Conservation (phyloP, 148 eudicot genomes). For the Cornus florida region DNA sequence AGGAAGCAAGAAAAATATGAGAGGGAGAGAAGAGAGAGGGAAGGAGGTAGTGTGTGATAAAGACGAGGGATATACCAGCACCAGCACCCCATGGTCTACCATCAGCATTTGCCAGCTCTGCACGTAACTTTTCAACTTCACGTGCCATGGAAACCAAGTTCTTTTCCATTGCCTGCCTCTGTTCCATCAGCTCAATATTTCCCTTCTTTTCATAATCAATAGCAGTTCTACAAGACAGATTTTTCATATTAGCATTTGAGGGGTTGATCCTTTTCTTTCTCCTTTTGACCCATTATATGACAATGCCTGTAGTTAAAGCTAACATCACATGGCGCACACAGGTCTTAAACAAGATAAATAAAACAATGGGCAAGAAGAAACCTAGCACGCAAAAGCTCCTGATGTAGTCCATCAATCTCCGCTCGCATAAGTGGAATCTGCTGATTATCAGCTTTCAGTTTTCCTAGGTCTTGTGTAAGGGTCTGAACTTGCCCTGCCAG, state of each 20-base stretch:
- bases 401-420: constrained; percentile 68
- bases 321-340: background rate
- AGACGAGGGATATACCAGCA: constrained; percentile 57
- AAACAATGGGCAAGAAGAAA: constrained; percentile 24
- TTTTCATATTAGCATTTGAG: background rate
- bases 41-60: background rate
- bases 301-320: background rate
- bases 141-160: constrained; percentile 91
- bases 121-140: constrained; percentile 90
- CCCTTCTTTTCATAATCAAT: constrained; percentile 93
- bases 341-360: background rate
- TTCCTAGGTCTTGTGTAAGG: constrained; percentile 61
- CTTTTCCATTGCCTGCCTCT: constrained; percentile 86
- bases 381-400: constrained; percentile 92
- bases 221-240: constrained; percentile 51
- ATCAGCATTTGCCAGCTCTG: constrained; percentile 60
- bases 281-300: background rate
- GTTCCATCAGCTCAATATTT: constrained; percentile 77
- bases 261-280: background rate
- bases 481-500: constrained; percentile 64
- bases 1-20: background rate
- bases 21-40: background rate
- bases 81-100: constrained; percentile 78
- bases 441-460: constrained; percentile 66
- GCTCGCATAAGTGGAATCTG: constrained; percentile 70